Conservation (phyloP, 306 rosid species). For the Quercus parvula region DNA sequence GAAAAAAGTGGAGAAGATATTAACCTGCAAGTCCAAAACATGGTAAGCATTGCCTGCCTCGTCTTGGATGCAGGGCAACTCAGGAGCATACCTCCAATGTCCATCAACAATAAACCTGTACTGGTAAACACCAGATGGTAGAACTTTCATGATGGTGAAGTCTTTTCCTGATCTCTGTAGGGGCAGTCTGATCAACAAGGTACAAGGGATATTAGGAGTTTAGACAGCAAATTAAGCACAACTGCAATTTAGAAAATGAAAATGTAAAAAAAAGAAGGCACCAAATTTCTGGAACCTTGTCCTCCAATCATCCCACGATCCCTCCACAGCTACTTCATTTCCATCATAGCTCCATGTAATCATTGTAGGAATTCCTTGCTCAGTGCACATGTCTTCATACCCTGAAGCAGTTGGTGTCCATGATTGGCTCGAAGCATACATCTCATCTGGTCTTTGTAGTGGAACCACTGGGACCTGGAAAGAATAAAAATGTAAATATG, state of each 20-base stretch:
- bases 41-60: constrained; percentile 80
- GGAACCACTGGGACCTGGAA: constrained; percentile 81
- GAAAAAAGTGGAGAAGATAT: constrained; percentile 1
- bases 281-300: constrained; percentile 48
- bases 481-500: background rate
- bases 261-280: background rate
- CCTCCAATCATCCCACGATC: constrained; percentile 98
- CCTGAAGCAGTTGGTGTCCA: constrained; percentile 65
- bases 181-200: constrained; percentile 53
- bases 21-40: constrained; percentile 83
- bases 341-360: constrained; percentile 91
- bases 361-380: constrained; percentile 94
- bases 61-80: constrained; percentile 74
- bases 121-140: constrained; percentile 98
- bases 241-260: background rate
- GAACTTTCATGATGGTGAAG: constrained; percentile 88
- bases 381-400: constrained; percentile 61
- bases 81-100: constrained; percentile 77
- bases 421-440: constrained; percentile 58
- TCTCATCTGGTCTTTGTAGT: constrained; percentile 85
- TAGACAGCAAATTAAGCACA: constrained; percentile 16
- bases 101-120: constrained; percentile 94
- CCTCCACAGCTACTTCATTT: constrained; percentile 85
- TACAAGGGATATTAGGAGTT: constrained; percentile 17
- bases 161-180: constrained; percentile 97